Evolutionary conservation across 2,329 filamentous ascomycete genomes (phyloP).

Genomic region (Cordyceps fumosorosea): DNA sequence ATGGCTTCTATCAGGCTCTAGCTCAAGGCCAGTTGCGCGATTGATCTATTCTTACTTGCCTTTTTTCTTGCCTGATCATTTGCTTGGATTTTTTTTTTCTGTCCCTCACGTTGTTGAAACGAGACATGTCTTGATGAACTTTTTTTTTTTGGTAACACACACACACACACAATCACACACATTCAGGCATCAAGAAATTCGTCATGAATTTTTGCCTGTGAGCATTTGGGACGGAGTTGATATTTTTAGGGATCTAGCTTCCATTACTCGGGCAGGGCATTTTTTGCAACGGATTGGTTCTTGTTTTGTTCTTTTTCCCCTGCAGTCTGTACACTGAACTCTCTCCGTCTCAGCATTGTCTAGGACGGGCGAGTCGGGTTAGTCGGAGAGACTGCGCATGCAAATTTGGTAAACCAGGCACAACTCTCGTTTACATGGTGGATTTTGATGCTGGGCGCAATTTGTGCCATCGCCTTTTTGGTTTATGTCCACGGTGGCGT

Average conservation of each 20-base stretch:
- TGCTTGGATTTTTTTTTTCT: constrained; percentile 18
- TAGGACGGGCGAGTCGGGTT: not conserved
- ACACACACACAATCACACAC: not conserved
- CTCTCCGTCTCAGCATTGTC: not conserved
- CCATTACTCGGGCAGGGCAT: not conserved
- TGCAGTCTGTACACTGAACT: not conserved
- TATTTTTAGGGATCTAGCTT: not conserved
- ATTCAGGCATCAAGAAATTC: not conserved
- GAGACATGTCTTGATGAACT: constrained; percentile 28
- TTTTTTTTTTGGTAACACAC: not conserved
- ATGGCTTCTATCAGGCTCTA: not conserved
- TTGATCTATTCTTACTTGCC: constrained; percentile 15
- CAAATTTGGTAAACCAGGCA: constrained; percentile 6
- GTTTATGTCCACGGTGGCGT: not conserved
- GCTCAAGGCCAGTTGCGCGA: not conserved
- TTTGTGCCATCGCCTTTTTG: not conserved
- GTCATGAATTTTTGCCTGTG: not conserved
- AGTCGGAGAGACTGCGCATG: not conserved
- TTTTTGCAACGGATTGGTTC: constrained; percentile 2
- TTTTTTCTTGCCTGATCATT: constrained; percentile 17
- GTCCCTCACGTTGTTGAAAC: constrained; percentile 20
- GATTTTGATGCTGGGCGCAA: not conserved
- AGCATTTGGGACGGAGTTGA: constrained; percentile 11
- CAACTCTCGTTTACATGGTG: constrained; percentile 3
- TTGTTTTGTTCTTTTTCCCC: not conserved